These are phyloP conservation scores for Penicillium paradoxum DNA, from an alignment of 495 filamentous ascomycete genomes.

Conservation along the genomic window DNA sequence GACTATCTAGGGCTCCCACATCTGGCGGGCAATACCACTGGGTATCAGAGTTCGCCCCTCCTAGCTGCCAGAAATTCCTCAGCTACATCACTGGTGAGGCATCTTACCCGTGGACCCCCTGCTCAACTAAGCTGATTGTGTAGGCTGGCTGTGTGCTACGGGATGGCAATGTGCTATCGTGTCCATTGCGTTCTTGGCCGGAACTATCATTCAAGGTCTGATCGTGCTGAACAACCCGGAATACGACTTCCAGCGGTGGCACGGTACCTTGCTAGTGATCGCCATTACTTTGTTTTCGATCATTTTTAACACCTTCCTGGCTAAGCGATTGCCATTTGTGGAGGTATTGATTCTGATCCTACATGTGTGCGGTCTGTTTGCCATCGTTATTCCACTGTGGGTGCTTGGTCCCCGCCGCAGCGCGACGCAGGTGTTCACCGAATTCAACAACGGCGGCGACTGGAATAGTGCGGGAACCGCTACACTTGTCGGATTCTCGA, in stretches of 20 bases:
- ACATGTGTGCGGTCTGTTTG: slow-evolving; percentile 37
- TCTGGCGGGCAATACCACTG: slow-evolving; percentile 41
- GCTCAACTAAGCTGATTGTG: not conserved
- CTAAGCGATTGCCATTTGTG: slow-evolving; percentile 34
- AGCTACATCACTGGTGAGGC: slow-evolving; percentile 35
- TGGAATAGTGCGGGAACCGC: slow-evolving; percentile 29
- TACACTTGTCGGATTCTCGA: slow-evolving; percentile 1
- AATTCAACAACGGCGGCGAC: slow-evolving; percentile 40
- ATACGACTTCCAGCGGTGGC: slow-evolving; percentile 31
- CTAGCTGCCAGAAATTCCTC: slow-evolving; percentile 27
- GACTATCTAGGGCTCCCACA: slow-evolving; percentile 28
- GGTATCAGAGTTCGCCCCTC: slow-evolving; percentile 39
- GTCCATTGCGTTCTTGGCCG: slow-evolving; percentile 28
- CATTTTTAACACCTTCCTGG: slow-evolving; percentile 39
- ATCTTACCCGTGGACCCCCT: not conserved
- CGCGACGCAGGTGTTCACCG: slow-evolving; percentile 40
- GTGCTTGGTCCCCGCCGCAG: slow-evolving; percentile 33
- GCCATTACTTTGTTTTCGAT: slow-evolving; percentile 31
- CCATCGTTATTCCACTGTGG: slow-evolving; percentile 40
- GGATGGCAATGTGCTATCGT: slow-evolving; percentile 39
- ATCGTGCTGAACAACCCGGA: slow-evolving; percentile 31
- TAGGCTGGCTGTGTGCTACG: slow-evolving; percentile 41
- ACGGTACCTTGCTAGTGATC: slow-evolving; percentile 41
- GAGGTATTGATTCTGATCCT: slow-evolving; percentile 36
- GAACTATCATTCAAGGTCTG: slow-evolving; percentile 38